Evolutionary conservation across 805 yeast species (phyloP).

Genomic region (Lipomyces yamadae): DNA sequence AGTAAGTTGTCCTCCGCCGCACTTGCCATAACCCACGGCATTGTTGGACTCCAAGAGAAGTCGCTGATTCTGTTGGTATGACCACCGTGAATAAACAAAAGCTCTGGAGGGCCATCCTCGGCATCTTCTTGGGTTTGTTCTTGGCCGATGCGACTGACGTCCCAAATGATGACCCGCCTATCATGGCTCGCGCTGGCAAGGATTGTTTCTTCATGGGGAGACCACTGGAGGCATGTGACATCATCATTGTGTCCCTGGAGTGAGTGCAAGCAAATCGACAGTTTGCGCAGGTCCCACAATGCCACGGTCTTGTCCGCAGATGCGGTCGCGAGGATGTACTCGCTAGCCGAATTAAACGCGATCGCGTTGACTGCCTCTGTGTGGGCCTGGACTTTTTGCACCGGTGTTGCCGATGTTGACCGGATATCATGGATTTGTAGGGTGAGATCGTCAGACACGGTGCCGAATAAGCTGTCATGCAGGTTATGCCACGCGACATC

Average conservation of each 20-base stretch:
- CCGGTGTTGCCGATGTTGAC: constrained; percentile 44
- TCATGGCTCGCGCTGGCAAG: constrained; percentile 69
- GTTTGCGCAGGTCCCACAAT: constrained; percentile 75
- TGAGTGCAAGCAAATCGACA: constrained; percentile 61
- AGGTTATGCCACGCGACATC: constrained; percentile 64
- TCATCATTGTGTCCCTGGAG: constrained; percentile 68
- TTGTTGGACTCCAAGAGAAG: constrained; percentile 65
- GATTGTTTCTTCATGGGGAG: constrained; percentile 54
- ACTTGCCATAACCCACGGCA: constrained; percentile 63
- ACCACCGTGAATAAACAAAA: constrained; percentile 83
- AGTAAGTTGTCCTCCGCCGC: constrained; percentile 77
- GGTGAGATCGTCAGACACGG: constrained; percentile 70
- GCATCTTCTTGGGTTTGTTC: constrained; percentile 61
- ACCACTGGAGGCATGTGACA: constrained; percentile 62
- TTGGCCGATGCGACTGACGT: constrained; percentile 60
- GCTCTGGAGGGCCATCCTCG: constrained; percentile 73
- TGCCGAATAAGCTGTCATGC: constrained; percentile 58
- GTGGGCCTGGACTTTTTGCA: constrained; percentile 57
- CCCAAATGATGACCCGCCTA: constrained; percentile 76
- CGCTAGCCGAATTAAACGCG: constrained; percentile 63
- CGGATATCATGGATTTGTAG: constrained; percentile 68
- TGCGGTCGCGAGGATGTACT: constrained; percentile 69
- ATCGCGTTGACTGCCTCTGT: constrained; percentile 69
- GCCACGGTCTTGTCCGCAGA: constrained; percentile 76
- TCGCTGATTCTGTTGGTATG: constrained; percentile 74